Evolutionary conservation across 768 basidiomycete genomes (phyloP).

Genomic region (Boletellus sp.): DNA sequence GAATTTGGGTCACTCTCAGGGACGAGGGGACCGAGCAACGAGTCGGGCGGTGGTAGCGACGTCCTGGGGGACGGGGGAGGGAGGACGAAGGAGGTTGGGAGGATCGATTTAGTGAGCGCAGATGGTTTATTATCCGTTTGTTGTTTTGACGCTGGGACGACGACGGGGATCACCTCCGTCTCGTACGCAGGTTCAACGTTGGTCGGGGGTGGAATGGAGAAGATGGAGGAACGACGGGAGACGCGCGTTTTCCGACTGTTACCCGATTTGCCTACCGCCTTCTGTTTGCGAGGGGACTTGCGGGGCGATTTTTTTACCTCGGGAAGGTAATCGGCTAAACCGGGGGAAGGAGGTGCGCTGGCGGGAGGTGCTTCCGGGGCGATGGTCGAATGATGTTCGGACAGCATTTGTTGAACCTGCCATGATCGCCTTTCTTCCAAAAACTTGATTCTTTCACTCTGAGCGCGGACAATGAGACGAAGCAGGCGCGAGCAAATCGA

Average conservation of each 20-base stretch:
- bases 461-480: conserved; percentile 2
- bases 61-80: conserved; percentile 75
- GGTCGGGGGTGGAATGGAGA: conserved; percentile 34
- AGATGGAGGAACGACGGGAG: conserved; percentile 45
- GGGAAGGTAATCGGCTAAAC: conserved; percentile 24
- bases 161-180: conserved; percentile 45
- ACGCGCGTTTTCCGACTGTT: conserved; percentile 42
- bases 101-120: conserved; percentile 42
- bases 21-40: conserved; percentile 30
- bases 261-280: conserved; percentile 46
- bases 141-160: conserved; percentile 29
- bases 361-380: conserved; percentile 23
- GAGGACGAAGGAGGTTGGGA: conserved; percentile 70
- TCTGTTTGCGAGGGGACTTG: conserved; percentile 43
- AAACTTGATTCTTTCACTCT: conserved; percentile 62
- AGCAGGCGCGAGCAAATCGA: background rate
- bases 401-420: conserved; percentile 61
- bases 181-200: conserved; percentile 45
- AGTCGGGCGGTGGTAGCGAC: conserved; percentile 46
- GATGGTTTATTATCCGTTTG: conserved; percentile 12
- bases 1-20: conserved; percentile 6
- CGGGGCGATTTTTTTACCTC: conserved; percentile 40
- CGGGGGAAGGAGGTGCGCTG: conserved; percentile 11
- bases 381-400: conserved; percentile 48
- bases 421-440: conserved; percentile 72